These are phyloP conservation scores for Triangularia setosa DNA, from an alignment of 2,329 filamentous ascomycete species.

Conservation along the genomic window DNA sequence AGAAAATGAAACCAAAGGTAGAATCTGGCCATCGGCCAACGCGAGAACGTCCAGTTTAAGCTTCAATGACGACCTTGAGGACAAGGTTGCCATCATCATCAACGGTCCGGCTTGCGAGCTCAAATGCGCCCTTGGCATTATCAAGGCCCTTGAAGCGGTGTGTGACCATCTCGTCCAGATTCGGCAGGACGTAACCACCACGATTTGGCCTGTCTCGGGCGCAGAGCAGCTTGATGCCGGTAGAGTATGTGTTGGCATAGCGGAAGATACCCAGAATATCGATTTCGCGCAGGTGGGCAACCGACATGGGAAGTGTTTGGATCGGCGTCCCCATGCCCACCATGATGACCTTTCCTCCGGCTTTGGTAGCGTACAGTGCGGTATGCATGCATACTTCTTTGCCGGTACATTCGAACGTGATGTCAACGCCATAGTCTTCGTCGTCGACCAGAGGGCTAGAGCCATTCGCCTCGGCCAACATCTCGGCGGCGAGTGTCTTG, in stretches of 20 bases:
- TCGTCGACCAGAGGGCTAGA: constrained; percentile 37
- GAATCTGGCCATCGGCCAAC: background rate
- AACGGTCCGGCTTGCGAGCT: constrained; percentile 63
- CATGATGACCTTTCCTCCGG: constrained; percentile 70
- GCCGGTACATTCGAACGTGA: constrained; percentile 73
- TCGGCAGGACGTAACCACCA: constrained; percentile 50
- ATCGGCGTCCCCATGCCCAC: constrained; percentile 77
- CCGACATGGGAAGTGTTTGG: constrained; percentile 67
- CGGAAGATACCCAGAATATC: constrained; percentile 76
- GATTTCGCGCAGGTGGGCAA: constrained; percentile 69
- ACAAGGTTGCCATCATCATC: constrained; percentile 67
- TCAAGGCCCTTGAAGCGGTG: constrained; percentile 65
- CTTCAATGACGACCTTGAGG: constrained; percentile 66
- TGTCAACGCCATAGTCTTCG: constrained; percentile 63
- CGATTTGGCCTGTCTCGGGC: constrained; percentile 38
- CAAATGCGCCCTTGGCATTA: constrained; percentile 60
- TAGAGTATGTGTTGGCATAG: constrained; percentile 71
- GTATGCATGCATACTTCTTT: constrained; percentile 73
- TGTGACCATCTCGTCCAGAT: constrained; percentile 68
- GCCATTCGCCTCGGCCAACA: constrained; percentile 40
- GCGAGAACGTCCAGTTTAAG: constrained; percentile 30
- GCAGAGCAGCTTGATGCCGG: constrained; percentile 61
- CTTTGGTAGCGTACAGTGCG: constrained; percentile 65
- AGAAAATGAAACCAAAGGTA: background rate
- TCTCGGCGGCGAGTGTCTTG: constrained; percentile 46